phyloP scores from a whole-genome alignment of 495 filamentous ascomycete genomes.

The Opeltia flavorubescens region DNA sequence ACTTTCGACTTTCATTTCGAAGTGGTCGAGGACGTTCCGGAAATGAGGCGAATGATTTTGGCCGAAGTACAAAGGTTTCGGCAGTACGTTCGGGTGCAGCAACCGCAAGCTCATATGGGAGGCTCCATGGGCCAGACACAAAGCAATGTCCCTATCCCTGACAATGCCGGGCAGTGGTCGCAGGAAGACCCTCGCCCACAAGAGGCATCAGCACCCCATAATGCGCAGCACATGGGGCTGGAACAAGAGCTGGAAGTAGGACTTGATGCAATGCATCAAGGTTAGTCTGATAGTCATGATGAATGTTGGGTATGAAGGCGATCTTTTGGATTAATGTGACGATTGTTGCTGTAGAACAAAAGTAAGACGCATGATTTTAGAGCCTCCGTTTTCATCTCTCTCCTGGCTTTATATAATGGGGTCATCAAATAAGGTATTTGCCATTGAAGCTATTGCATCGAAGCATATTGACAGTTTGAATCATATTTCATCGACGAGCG shows the following conservation, averaged over 20 bases:
- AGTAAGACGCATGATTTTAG: too few relatives aligned
- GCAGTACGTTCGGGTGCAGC: conserved; percentile 52
- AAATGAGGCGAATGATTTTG: conserved; percentile 96
- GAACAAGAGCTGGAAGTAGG: conserved; percentile 79
- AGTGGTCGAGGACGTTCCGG: conserved; percentile 75
- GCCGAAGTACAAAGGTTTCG: conserved; percentile 83
- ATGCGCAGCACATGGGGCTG: conserved; percentile 38
- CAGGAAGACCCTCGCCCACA: conserved; percentile 78
- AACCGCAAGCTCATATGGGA: conserved; percentile 33
- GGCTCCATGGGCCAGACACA: conserved; percentile 25
- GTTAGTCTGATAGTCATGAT: neutral
- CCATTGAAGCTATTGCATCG: too few relatives aligned
- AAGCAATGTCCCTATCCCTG: conserved; percentile 59
- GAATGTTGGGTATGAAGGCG: neutral
- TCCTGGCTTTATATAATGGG: too few relatives aligned
- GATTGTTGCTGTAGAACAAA: neutral
- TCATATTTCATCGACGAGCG: too few relatives aligned
- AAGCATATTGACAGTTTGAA: too few relatives aligned
- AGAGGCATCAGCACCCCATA: conserved; percentile 41
- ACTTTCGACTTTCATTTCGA: conserved; percentile 99
- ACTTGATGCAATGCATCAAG: conserved; percentile 43
- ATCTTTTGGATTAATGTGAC: neutral
- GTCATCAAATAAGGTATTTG: too few relatives aligned
- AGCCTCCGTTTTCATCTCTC: too few relatives aligned
- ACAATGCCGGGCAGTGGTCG: conserved; percentile 55